Evolutionary conservation across 768 basidiomycete genomes (phyloP), one percentile per base, ranked within the genome.

Genomic region (Asterophora lycoperdoides): DNA sequence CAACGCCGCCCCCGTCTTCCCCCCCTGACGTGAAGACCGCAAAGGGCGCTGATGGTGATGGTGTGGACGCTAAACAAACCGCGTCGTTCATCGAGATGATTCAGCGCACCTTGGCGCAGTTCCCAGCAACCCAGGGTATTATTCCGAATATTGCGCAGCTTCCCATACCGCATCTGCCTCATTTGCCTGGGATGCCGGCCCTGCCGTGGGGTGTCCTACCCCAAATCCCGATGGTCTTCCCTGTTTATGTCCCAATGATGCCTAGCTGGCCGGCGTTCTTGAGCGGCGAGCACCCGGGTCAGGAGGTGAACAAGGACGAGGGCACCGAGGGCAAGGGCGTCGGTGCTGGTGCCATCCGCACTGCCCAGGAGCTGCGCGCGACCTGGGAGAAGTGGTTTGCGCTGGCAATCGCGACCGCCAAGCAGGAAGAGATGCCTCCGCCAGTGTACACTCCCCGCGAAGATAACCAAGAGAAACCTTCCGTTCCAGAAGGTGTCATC

Each of bases 311-410:
- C 44, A 60, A 65, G 28, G 68, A 61, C 20, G 34, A 30, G 14
- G 23, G 30, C 15, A 17, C 30, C n/a, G 68, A 68, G 36, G 64
- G 59, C 8, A 66, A 69, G 34, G 65, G 72, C 15, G 62, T 69
- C 44, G 69, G 74, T 23, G 64, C 70, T 36, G 71, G 69, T 38
- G 74, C 77, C 23, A 51, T 76, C 48, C 71, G 74, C 32, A 69
- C 76, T 18, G 72, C 79, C 11, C 81, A 84, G 58, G 86, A 89
- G 54, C 76, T 82, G 72, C 75, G 78, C 19, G 73, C 80, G 6
- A 77, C 77, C 20, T 88, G 85, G 84, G 89, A 90, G 69, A 87
- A 84, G 65, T 86, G 82, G 83, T 67, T 87, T 46, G 74, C 79
- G 10, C 60, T 81, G 41, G 79, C 76, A 29, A 60, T 75, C 15